Percentiles rank a stretch among this genome's conserved stretches.
These are phyloP conservation scores for Globisporangium spiculum DNA, from an alignment of 352 stramenopile genomes.

Conservation along the genomic window DNA sequence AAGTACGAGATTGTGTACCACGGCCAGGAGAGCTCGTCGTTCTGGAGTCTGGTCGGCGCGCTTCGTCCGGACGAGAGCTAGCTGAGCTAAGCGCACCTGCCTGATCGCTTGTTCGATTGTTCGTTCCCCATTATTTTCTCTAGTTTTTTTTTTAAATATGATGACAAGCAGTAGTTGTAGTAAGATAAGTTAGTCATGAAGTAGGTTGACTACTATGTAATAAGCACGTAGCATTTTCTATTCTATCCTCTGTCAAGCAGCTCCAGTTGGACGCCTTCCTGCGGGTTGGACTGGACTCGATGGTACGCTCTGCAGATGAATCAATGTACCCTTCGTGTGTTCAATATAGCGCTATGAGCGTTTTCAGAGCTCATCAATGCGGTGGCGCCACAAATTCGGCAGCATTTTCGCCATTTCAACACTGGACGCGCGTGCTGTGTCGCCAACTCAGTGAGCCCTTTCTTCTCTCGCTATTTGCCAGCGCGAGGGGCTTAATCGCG, in stretches of 20 bases:
- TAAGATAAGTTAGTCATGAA: neutral
- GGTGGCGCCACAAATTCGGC: too few relatives aligned
- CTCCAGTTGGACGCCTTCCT: neutral
- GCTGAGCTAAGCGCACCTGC: neutral
- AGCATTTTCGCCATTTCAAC: too few relatives aligned
- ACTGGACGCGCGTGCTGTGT: too few relatives aligned
- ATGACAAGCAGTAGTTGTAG: constrained; percentile 1
- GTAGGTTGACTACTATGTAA: constrained; percentile 1
- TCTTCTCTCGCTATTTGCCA: too few relatives aligned
- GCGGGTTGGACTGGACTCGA: neutral
- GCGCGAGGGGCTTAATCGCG: too few relatives aligned
- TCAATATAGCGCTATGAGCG: too few relatives aligned
- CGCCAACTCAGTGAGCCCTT: too few relatives aligned
- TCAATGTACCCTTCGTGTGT: neutral
- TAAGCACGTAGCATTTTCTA: neutral
- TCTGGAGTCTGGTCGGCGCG: constrained; percentile 64
- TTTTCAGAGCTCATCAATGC: too few relatives aligned
- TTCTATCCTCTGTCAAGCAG: neutral
- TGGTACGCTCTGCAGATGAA: neutral
- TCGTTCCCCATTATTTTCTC: constrained; percentile 3
- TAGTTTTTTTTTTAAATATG: neutral
- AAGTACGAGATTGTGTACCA: constrained; percentile 72
- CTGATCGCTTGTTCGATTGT: neutral
- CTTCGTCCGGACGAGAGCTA: constrained; percentile 30
- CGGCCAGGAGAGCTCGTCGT: constrained; percentile 64